phyloP scores from a whole-genome alignment of 306 rosid genomes.

The Spatholobus suberectus region DNA sequence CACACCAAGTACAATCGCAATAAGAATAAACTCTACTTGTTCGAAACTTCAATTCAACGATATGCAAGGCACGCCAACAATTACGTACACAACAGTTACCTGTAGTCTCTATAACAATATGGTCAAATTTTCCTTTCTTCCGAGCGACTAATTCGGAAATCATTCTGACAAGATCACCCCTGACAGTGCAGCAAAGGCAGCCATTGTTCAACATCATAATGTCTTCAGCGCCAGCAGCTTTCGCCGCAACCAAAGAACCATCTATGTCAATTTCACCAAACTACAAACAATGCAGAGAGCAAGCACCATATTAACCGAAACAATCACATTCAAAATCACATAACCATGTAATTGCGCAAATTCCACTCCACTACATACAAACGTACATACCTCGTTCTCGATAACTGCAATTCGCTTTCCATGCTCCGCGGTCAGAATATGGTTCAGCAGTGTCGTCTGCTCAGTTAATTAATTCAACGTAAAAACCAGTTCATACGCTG shows the following conservation, averaged over 20 bases:
- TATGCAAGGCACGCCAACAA: not conserved
- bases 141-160: constrained; percentile 72
- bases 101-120: constrained; percentile 92
- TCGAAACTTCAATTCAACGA: not conserved
- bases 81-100: constrained; percentile 44
- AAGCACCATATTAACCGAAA: not conserved
- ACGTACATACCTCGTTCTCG: constrained; percentile 58
- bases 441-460: constrained; percentile 93
- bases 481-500: not conserved
- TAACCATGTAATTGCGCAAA: not conserved
- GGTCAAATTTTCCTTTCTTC: constrained; percentile 92
- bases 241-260: constrained; percentile 89
- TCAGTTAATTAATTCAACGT: constrained; percentile 38
- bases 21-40: not conserved
- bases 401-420: constrained; percentile 95
- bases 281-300: constrained; percentile 49
- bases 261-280: constrained; percentile 94
- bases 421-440: constrained; percentile 89
- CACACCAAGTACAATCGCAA: not conserved
- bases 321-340: not conserved
- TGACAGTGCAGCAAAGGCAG: constrained; percentile 97
- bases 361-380: too few species aligned
- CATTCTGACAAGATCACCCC: constrained; percentile 98
- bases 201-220: constrained; percentile 94
- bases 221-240: constrained; percentile 92